These are phyloP conservation scores for Raffaelea ambrosiae DNA, from an alignment of 2,329 filamentous ascomycete genomes.

Conservation along the genomic window DNA sequence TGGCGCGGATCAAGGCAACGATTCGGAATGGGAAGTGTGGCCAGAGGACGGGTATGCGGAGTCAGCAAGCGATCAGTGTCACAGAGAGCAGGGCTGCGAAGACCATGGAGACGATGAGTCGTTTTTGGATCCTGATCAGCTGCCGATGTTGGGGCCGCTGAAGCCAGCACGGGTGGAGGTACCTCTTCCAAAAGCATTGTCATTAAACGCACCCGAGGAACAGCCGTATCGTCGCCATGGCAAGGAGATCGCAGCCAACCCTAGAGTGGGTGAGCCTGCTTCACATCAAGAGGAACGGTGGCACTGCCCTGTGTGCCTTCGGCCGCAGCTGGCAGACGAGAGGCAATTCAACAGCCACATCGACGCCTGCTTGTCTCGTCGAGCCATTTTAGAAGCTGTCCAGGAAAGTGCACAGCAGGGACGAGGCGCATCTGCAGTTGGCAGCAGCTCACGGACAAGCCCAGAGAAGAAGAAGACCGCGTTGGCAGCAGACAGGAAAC, in stretches of 20 bases:
- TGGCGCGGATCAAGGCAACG: conserved; percentile 16
- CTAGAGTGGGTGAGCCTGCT: conserved; percentile 11
- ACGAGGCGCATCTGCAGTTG: conserved; percentile 20
- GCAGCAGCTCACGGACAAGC: conserved; percentile 15
- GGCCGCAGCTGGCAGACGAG: conserved; percentile 68
- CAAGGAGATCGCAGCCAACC: conserved; percentile 44
- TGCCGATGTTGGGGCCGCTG: no score
- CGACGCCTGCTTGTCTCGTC: conserved; percentile 78
- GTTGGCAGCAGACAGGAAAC: conserved; percentile 25
- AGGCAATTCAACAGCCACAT: conserved; percentile 82
- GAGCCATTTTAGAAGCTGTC: conserved; percentile 77
- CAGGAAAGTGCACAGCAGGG: conserved; percentile 33
- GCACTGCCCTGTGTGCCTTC: conserved; percentile 82
- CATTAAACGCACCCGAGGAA: no score
- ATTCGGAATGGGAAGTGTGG: conserved; percentile 57
- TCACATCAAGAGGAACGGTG: conserved; percentile 48
- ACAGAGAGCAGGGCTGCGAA: no score
- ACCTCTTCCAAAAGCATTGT: no score
- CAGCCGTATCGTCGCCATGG: no score
- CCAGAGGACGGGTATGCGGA: conserved; percentile 61
- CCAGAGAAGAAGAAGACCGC: conserved; percentile 29
- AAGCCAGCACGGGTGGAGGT: no score
- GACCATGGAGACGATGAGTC: no score
- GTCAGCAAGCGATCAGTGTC: conserved; percentile 9
- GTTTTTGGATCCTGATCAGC: no score